phyloP scores from a whole-genome alignment of 768 basidiomycete species.

The Lentinus tigrinus region DNA sequence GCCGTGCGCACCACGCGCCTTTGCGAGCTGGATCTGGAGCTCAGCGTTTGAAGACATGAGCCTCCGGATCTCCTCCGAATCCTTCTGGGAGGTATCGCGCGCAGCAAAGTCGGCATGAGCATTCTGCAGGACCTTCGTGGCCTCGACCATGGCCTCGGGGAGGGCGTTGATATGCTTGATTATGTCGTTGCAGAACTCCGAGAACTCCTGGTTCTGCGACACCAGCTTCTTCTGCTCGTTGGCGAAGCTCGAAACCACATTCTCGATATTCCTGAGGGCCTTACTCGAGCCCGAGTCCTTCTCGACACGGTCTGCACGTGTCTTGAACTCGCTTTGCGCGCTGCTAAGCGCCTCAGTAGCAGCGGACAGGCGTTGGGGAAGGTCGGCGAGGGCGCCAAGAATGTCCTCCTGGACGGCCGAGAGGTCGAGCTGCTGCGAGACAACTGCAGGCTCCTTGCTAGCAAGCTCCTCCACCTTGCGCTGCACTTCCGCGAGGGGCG shows the following conservation, averaged over 20 bases:
- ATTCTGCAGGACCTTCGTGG: constrained; percentile 55
- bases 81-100: constrained; percentile 55
- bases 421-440: constrained; percentile 13
- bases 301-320: constrained; percentile 16
- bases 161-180: constrained; percentile 53
- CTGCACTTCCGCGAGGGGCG: constrained; percentile 28
- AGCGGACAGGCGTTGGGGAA: constrained; percentile 48
- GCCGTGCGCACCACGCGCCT: constrained; percentile 75
- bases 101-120: constrained; percentile 63
- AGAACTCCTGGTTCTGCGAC: constrained; percentile 47
- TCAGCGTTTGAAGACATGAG: constrained; percentile 55
- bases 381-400: constrained; percentile 38
- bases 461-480: constrained; percentile 17
- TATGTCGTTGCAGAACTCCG: constrained; percentile 51
- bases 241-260: constrained; percentile 46
- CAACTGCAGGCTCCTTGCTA: neutral
- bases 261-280: constrained; percentile 44
- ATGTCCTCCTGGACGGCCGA: constrained; percentile 21
- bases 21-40: constrained; percentile 68
- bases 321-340: constrained; percentile 25
- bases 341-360: constrained; percentile 44
- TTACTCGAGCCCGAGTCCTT: constrained; percentile 17
- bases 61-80: constrained; percentile 69
- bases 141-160: constrained; percentile 56
- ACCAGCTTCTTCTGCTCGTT: constrained; percentile 50